A percentile compares a stretch with the other conserved stretches of the same genome.
These are phyloP conservation scores for Alectoria sarmentosa DNA, from an alignment of 495 filamentous ascomycete genomes.

Conservation along the genomic window DNA sequence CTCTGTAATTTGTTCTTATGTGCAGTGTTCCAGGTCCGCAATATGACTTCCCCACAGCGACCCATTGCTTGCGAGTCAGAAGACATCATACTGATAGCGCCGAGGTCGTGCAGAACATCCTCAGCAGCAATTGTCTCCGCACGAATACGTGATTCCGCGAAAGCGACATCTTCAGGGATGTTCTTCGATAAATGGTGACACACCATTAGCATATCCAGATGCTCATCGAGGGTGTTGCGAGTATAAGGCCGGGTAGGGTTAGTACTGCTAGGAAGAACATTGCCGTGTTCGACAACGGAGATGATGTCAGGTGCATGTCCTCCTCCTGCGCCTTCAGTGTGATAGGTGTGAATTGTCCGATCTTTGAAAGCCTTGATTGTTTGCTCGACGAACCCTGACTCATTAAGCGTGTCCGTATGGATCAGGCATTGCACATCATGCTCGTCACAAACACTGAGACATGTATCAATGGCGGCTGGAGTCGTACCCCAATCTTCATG, in stretches of 20 bases:
- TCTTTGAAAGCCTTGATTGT: slow-evolving; percentile 82
- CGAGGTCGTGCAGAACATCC: slow-evolving; percentile 92
- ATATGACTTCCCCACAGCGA: slow-evolving; percentile 88
- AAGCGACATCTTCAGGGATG: slow-evolving; percentile 93
- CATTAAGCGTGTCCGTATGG: slow-evolving; percentile 96
- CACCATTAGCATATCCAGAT: slow-evolving; percentile 98
- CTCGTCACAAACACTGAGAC: slow-evolving; percentile 80
- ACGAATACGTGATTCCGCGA: slow-evolving; percentile 91
- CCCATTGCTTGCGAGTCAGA: slow-evolving; percentile 98
- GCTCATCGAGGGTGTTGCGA: slow-evolving; percentile 88
- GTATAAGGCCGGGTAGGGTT: slow-evolving; percentile 95
- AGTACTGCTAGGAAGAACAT: slow-evolving; percentile 86
- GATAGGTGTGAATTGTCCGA: slow-evolving; percentile 95
- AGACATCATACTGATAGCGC: slow-evolving; percentile 97
- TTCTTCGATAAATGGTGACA: slow-evolving; percentile 91
- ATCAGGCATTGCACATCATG: slow-evolving; percentile 92
- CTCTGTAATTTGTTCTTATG: slow-evolving; percentile 96
- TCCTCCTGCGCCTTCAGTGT: slow-evolving; percentile 94
- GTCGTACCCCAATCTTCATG: slow-evolving; percentile 98
- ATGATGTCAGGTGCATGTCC: slow-evolving; percentile 98
- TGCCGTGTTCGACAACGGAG: slow-evolving; percentile 80
- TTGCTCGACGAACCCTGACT: slow-evolving; percentile 93
- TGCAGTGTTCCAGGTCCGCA: slow-evolving; percentile 95
- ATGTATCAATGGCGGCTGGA: slow-evolving; percentile 87
- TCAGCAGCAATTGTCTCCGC: slow-evolving; percentile 96